A percentile compares a stretch with the other conserved stretches of the same genome.
Conservation (phyloP, 2,329 filamentous ascomycete genomes). For the Cladosporium sphaerospermum region DNA sequence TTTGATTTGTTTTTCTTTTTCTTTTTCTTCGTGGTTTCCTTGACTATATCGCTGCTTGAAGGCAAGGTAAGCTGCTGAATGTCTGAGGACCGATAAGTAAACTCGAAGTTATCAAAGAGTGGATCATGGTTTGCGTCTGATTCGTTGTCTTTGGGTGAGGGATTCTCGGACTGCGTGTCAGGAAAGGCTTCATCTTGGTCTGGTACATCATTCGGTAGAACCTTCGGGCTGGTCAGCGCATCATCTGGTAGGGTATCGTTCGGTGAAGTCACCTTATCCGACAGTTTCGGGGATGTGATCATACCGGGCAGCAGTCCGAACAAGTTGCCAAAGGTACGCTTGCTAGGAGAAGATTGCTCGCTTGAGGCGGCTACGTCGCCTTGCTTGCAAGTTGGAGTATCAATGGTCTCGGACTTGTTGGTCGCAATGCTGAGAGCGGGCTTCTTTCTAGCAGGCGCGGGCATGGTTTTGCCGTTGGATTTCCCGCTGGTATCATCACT, state of each 20-base stretch:
- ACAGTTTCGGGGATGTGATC: not conserved
- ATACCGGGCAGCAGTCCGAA: not conserved
- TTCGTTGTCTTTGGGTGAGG: too few species aligned
- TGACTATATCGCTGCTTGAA: not conserved
- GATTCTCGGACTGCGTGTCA: too few species aligned
- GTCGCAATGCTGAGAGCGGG: not conserved
- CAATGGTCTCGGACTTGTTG: not conserved
- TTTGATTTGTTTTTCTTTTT: conserved; percentile 1
- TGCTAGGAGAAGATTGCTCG: conserved; percentile 4
- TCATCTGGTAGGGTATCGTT: not conserved
- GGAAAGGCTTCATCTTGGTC: too few species aligned
- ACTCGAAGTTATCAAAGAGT: too few species aligned
- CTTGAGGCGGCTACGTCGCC: not conserved
- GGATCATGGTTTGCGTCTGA: too few species aligned
- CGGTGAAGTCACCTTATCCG: not conserved
- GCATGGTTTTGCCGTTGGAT: not conserved
- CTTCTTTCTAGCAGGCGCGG: not conserved
- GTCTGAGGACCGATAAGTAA: too few species aligned
- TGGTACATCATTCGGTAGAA: not conserved
- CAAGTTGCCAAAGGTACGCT: not conserved
- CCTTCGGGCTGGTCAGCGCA: conserved; percentile 1
- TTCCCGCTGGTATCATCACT: not conserved
- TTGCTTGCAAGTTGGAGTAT: too few species aligned
- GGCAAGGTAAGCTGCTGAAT: not conserved
- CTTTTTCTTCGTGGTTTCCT: not conserved